These are phyloP conservation scores for Pezicula radicicola DNA, from an alignment of 2,329 filamentous ascomycete species.

Conservation along the genomic window DNA sequence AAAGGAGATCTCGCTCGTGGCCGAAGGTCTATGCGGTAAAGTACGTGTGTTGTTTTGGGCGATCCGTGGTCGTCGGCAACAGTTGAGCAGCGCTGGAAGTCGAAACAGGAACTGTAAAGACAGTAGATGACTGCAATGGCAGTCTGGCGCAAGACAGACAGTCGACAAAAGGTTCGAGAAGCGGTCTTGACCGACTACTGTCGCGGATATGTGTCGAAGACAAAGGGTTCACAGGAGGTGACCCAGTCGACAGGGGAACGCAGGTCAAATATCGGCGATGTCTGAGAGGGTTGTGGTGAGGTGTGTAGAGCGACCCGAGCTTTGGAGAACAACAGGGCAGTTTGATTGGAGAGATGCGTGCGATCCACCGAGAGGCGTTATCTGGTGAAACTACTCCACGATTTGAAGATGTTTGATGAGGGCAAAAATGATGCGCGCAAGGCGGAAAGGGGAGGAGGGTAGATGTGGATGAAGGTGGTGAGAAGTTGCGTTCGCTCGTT, in stretches of 20 bases:
- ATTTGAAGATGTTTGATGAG: background rate
- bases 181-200: background rate
- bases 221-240: background rate
- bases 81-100: too few relatives aligned
- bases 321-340: background rate
- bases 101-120: too few relatives aligned
- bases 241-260: background rate
- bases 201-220: constrained; percentile 3
- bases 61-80: constrained; percentile 5
- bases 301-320: background rate
- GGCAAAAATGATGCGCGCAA: background rate
- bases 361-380: background rate
- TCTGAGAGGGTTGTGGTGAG: background rate
- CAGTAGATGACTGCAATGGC: too few relatives aligned
- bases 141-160: too few relatives aligned
- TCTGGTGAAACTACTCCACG: constrained; percentile 1
- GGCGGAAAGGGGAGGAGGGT: background rate
- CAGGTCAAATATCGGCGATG: background rate
- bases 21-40: too few relatives aligned
- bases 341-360: background rate
- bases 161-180: background rate
- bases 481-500: too few relatives aligned
- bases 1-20: background rate
- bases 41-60: too few relatives aligned
- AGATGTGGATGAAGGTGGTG: too few relatives aligned